Conservation (phyloP, 2,329 filamentous ascomycete genomes). For the Mycosphaerella sp. region DNA sequence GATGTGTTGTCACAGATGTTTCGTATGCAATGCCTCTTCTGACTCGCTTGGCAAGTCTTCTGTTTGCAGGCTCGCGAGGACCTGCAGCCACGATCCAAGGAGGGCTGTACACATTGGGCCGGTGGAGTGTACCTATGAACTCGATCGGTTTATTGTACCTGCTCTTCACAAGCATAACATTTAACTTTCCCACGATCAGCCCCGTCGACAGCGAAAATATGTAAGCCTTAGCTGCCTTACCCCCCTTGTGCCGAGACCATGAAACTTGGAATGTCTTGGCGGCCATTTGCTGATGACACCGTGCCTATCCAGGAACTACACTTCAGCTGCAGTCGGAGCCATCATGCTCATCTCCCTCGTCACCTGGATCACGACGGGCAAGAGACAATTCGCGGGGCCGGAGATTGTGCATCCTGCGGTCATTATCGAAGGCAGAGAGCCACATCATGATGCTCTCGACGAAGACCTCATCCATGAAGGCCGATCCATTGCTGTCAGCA, state of each 20-base stretch:
- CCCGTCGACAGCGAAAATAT: slow-evolving; percentile 51
- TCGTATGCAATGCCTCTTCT: slow-evolving; percentile 53
- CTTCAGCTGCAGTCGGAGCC: slow-evolving; percentile 49
- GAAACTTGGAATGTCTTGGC: no score
- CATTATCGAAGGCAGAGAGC: neutral
- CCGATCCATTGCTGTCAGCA: neutral
- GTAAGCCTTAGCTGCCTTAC: neutral
- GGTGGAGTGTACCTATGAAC: slow-evolving; percentile 43
- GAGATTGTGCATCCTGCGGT: slow-evolving; percentile 15
- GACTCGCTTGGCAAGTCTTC: slow-evolving; percentile 38
- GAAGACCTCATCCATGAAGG: neutral
- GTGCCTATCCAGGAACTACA: slow-evolving; percentile 41
- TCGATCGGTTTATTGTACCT: slow-evolving; percentile 47
- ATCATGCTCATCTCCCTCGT: slow-evolving; percentile 47
- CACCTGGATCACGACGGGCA: slow-evolving; percentile 49
- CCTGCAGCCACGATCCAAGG: slow-evolving; percentile 26
- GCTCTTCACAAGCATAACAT: slow-evolving; percentile 50
- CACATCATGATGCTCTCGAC: neutral
- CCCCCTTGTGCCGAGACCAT: neutral
- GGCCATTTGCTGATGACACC: neutral
- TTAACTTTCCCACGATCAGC: slow-evolving; percentile 48
- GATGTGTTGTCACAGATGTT: slow-evolving; percentile 33
- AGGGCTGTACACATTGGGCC: slow-evolving; percentile 42
- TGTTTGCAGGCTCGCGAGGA: slow-evolving; percentile 41
- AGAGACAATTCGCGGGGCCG: slow-evolving; percentile 47